Evolutionary conservation across 1,284 basidiomycete species (phyloP).

Genomic region (Ganoderma resinaceum): DNA sequence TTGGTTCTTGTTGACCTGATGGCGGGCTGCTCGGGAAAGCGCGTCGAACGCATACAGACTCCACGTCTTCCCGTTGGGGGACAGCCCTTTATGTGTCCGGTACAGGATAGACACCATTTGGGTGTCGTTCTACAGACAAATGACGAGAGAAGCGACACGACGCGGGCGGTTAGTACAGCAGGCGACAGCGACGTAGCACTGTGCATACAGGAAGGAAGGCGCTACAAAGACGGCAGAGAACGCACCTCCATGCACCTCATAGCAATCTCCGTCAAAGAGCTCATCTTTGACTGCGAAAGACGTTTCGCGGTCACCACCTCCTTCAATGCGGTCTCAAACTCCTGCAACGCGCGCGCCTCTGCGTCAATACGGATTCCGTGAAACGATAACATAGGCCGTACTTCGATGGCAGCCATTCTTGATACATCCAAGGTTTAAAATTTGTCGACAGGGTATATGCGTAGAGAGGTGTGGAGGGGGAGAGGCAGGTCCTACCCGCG

Average conservation of each 20-base stretch:
- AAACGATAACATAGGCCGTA: constrained; percentile 6
- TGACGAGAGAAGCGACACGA: background rate
- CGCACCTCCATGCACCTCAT: constrained; percentile 77
- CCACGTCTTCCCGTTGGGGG: constrained; percentile 72
- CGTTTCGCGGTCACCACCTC: constrained; percentile 83
- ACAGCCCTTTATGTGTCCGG: constrained; percentile 82
- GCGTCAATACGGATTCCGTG: background rate
- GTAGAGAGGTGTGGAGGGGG: constrained; percentile 2
- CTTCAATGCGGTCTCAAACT: constrained; percentile 81
- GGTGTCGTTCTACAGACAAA: constrained; percentile 69
- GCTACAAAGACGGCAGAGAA: constrained; percentile 11
- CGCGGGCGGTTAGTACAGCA: background rate
- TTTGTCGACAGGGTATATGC: constrained; percentile 1
- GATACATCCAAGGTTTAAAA: constrained; percentile 10
- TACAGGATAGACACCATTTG: constrained; percentile 86
- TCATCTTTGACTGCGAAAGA: constrained; percentile 86
- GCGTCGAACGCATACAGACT: constrained; percentile 93
- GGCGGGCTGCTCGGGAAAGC: constrained; percentile 82
- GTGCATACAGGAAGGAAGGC: background rate
- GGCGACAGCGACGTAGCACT: background rate
- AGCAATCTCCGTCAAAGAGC: constrained; percentile 74
- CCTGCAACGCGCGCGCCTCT: constrained; percentile 49
- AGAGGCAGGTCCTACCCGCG: background rate
- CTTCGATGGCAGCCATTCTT: constrained; percentile 30
- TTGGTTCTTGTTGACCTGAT: constrained; percentile 69